phyloP scores from a whole-genome alignment of 768 basidiomycete genomes.

The Phanerochaete sordida region DNA sequence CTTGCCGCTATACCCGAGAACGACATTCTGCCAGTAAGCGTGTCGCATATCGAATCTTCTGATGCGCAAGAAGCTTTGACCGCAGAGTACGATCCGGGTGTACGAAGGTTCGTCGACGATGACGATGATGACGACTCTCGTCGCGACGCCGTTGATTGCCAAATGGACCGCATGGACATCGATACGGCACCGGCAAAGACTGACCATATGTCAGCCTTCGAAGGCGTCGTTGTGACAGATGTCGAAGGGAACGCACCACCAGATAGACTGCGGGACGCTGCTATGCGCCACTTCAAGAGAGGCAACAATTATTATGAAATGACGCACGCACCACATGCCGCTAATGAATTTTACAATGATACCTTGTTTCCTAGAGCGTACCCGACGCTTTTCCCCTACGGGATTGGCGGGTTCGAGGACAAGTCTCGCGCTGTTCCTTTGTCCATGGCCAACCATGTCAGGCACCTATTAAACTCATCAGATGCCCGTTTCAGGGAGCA shows the following conservation, averaged over 20 bases:
- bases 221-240: constrained; percentile 26
- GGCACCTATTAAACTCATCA: constrained; percentile 28
- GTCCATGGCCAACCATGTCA: constrained; percentile 30
- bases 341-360: constrained; percentile 37
- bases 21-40: too few relatives aligned
- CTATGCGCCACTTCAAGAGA: constrained; percentile 29
- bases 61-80: too few relatives aligned
- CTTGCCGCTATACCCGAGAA: too few relatives aligned
- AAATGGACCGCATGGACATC: constrained; percentile 18
- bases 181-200: too few relatives aligned
- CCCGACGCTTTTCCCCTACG: constrained; percentile 42
- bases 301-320: constrained; percentile 31
- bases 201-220: constrained; percentile 20
- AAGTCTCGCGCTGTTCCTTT: constrained; percentile 12
- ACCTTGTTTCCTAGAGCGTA: constrained; percentile 38
- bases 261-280: constrained; percentile 30
- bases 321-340: constrained; percentile 23
- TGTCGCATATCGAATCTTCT: too few relatives aligned
- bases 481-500: constrained; percentile 36
- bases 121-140: too few relatives aligned
- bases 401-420: constrained; percentile 41
- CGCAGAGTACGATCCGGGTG: too few relatives aligned
- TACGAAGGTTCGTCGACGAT: too few relatives aligned
- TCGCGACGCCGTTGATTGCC: too few relatives aligned
- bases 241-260: constrained; percentile 24